Conservation (phyloP, 139 green algal species). For the Chlamydomonas sp. region DNA sequence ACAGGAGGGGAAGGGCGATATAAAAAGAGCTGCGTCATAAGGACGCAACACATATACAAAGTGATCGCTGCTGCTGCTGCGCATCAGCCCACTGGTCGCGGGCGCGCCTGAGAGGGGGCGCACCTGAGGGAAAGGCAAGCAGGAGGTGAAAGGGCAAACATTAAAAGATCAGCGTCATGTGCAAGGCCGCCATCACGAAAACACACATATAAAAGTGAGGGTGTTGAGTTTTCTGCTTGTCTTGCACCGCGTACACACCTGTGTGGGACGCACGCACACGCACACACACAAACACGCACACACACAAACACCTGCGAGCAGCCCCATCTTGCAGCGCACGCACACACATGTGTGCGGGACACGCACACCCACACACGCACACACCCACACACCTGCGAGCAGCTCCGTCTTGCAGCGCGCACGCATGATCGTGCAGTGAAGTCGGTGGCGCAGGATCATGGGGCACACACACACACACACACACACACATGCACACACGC, state of each 20-base stretch:
- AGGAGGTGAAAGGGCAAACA: too few species aligned
- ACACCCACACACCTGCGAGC: neutral
- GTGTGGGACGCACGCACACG: conserved; percentile 71
- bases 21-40: too few species aligned
- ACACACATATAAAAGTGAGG: too few species aligned
- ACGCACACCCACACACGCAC: too few species aligned
- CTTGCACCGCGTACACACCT: conserved; percentile 53
- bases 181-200: too few species aligned
- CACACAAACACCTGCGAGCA: neutral
- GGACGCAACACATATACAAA: too few species aligned
- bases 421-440: conserved; percentile 69
- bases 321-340: neutral
- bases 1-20: too few species aligned
- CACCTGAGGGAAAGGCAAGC: too few species aligned
- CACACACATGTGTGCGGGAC: too few species aligned
- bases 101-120: neutral
- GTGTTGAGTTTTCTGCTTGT: too few species aligned
- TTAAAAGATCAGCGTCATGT: too few species aligned
- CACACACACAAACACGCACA: conserved; percentile 3
- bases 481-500: neutral
- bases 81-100: conserved; percentile 21
- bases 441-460: conserved; percentile 72
- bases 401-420: neutral
- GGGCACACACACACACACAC: conserved; percentile 48
- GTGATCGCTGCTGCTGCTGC: conserved; percentile 24